Evolutionary conservation across 2,329 filamentous ascomycete genomes (phyloP), one percentile per base, ranked within the genome.

Genomic region (Tolypocladium ovalisporum): DNA sequence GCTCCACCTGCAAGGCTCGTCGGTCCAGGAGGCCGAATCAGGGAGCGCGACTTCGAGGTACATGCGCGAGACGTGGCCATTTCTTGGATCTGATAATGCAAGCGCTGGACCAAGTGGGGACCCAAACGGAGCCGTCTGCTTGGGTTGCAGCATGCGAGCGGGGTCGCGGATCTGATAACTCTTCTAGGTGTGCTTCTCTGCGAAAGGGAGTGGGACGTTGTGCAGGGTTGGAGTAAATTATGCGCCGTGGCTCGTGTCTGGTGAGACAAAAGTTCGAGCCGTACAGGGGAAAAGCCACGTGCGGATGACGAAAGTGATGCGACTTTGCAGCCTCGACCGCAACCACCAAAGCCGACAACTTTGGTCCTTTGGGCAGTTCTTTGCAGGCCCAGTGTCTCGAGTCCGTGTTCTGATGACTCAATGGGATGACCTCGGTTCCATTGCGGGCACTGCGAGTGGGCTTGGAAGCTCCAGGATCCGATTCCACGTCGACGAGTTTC

Each of bases 121-220:
- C n/a, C 22, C 34, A 9, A 24, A 47, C 24, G 42, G 24, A 29
- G 22, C 13, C 44, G 15, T 47, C 24, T 29, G 42, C 44, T 22
- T 32, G 44, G 15, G 22, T 24, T 6, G 35, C 34, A 37, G 2
- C 52, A 2, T 35, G 22, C n/a, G 52, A 29, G 52, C 36, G 56
- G 37, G 36, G 44, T 17, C 19, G 56, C 51, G 56, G 52, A 54
- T 54, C 56, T 42, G 49, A 54, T 57, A 49, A 49, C 39, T 55
- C 22, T 49, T 49, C 39, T n/a, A 6, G 32, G 54, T n/a, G 17
- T n/a, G 15, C 17, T 51, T n/a, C 17, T 47, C 15, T 27, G 24
- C 6, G 2, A 6, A 13, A 42, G 10, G 44, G 24, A n/a, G 47
- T 34, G 47, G 47, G 47, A 34, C 27, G 27, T 12, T 32, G 17